phyloP scores from a whole-genome alignment of 2,329 filamentous ascomycete genomes.

The Sporothrix dimorphospora region DNA sequence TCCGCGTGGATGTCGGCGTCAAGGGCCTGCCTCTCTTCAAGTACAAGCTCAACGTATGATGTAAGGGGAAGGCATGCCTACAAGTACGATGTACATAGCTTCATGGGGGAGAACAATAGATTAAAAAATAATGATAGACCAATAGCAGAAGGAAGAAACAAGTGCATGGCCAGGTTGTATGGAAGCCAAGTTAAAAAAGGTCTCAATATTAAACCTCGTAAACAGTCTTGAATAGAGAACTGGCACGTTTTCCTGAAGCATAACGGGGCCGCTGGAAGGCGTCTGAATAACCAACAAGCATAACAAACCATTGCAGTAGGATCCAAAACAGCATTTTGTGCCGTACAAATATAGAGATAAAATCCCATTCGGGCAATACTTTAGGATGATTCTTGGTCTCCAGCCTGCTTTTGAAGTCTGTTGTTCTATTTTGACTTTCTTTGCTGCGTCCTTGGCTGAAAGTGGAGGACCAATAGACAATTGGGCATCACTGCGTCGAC shows the following conservation, averaged over 20 bases:
- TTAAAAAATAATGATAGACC: neutral
- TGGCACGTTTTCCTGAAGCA: neutral
- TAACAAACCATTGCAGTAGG: neutral
- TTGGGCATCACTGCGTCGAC: slow-evolving; percentile 24
- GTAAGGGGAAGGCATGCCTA: neutral
- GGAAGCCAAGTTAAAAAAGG: neutral
- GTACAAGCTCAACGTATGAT: slow-evolving; percentile 57
- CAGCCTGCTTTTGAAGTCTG: too few species aligned
- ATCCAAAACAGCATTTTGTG: neutral
- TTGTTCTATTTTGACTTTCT: neutral
- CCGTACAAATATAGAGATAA: neutral
- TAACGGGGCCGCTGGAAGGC: neutral
- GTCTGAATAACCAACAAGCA: neutral
- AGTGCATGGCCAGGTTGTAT: neutral
- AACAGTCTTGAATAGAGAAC: neutral
- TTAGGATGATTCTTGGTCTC: neutral
- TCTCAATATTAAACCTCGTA: neutral
- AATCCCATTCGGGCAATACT: neutral
- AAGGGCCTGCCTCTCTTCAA: slow-evolving; percentile 65
- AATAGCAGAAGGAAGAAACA: neutral
- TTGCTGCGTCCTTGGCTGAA: neutral
- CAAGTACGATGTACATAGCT: neutral
- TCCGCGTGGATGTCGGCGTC: slow-evolving; percentile 76
- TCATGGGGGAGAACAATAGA: neutral
- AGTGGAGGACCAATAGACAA: slow-evolving; percentile 1